Evolutionary conservation across 495 filamentous ascomycete species (phyloP).

Genomic region (Astrothelium macrocarpum): DNA sequence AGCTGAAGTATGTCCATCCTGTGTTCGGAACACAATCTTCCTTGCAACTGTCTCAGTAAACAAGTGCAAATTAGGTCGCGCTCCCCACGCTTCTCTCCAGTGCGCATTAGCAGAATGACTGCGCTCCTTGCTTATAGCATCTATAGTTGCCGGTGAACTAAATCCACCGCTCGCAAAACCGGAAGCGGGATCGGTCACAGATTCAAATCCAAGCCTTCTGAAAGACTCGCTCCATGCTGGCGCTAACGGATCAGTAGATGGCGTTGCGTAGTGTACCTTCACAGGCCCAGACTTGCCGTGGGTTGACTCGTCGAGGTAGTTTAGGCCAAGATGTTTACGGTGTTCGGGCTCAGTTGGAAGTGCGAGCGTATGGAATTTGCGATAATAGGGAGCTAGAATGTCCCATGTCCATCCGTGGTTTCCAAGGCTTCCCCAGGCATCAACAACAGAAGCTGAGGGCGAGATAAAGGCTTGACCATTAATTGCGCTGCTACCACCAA

Average conservation of each 20-base stretch:
- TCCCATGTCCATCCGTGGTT: conserved; percentile 21
- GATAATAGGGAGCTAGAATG: conserved; percentile 16
- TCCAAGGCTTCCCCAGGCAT: conserved; percentile 18
- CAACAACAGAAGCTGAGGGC: conserved; percentile 1
- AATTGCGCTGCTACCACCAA: conserved; percentile 18
- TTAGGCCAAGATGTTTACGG: background rate
- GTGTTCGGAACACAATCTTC: conserved; percentile 14
- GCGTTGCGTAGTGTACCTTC: conserved; percentile 10
- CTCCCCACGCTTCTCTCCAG: conserved; percentile 7
- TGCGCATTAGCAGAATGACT: conserved; percentile 17
- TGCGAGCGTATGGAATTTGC: conserved; percentile 13
- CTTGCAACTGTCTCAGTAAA: background rate
- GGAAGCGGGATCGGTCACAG: conserved; percentile 12
- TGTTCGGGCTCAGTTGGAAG: background rate
- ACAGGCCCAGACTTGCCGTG: background rate
- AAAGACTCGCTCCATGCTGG: conserved; percentile 12
- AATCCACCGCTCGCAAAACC: conserved; percentile 9
- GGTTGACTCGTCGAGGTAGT: conserved; percentile 10
- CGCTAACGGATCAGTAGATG: conserved; percentile 12
- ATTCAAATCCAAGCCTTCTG: conserved; percentile 8
- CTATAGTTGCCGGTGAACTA: conserved; percentile 13
- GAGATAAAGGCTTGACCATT: conserved; percentile 16
- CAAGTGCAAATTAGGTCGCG: conserved; percentile 3
- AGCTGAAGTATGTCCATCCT: conserved; percentile 3
- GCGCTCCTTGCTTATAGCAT: conserved; percentile 9